Evolutionary conservation across 2,329 filamentous ascomycete genomes (phyloP), one percentile per base, ranked within the genome.

Genomic region (Trichoderma oligosporum): DNA sequence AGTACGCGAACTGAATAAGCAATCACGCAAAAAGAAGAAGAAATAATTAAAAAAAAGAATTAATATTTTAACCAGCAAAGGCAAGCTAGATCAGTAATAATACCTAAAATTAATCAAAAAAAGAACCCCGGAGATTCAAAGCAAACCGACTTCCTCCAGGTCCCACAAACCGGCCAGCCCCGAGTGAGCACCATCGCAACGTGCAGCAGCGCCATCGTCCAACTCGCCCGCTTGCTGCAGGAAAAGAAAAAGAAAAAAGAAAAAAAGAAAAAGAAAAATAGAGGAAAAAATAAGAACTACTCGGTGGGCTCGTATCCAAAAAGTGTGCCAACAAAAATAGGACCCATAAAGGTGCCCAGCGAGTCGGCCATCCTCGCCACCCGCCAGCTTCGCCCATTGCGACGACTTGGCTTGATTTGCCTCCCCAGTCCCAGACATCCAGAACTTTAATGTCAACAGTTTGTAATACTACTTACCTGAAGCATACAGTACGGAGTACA

Each of bases 151-250:
- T 20, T 20, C 22, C 27, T 31, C 25, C 36, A 38, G 52, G 51
- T 18, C 53, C 49, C 56, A 56, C 48, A 22, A 31, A 18, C 39
- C 57, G 45, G 45, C 38, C 42, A 54, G 44, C 44, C 38, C 58
- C 48, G 58, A 31, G 46, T 33, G 16, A 42, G 56, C 53, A 49
- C 57, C 52, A 60, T 59, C 33, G 24, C 46, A 61, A 53, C 57
- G 57, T 57, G 57, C 51, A 58, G 59, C 55, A 61, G 59, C 59
- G 59, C 57, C 59, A 54, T 61, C 49, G 49, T 51, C 46, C 41
- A 55, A 49, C 56, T 58, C 56, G 41, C 44, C 49, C 48, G 55
- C 54, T 11, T 31, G 27, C 27, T 31, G 27, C 27, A 31, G 11
- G 27, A 6, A 31, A 31, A 31, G 11, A 11, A 31, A 31, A 31